phyloP scores from a whole-genome alignment of 2,329 filamentous ascomycete species.

The Chrysosporium keratinophilum region DNA sequence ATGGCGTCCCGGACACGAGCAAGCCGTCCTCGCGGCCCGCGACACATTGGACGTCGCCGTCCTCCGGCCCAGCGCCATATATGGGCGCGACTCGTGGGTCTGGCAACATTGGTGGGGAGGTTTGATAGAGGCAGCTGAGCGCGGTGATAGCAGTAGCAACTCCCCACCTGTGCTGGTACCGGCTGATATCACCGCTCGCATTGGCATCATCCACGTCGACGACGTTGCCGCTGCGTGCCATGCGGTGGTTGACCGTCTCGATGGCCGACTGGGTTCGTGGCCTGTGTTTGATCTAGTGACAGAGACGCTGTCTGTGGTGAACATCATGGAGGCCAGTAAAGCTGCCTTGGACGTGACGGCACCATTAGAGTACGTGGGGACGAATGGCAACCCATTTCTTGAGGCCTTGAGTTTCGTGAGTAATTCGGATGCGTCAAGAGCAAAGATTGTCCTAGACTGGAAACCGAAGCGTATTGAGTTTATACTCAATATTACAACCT shows the following conservation, averaged over 20 bases:
- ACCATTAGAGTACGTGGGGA: slow-evolving; percentile 21
- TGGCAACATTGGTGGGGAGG: slow-evolving; percentile 23
- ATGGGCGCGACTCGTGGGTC: slow-evolving; percentile 28
- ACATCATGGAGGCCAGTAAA: slow-evolving; percentile 21
- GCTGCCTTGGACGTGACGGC: slow-evolving; percentile 15
- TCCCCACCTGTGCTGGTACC: slow-evolving; percentile 16
- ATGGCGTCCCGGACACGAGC: slow-evolving; percentile 27
- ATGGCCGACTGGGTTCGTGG: slow-evolving; percentile 23
- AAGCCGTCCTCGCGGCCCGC: slow-evolving; percentile 23
- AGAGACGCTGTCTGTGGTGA: slow-evolving; percentile 25
- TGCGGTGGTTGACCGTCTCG: slow-evolving; percentile 27
- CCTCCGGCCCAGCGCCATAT: slow-evolving; percentile 28
- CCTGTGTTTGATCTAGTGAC: slow-evolving; percentile 33
- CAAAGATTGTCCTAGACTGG: slow-evolving; percentile 28
- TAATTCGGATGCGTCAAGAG: slow-evolving; percentile 21
- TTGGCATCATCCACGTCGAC: slow-evolving; percentile 31
- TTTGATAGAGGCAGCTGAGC: slow-evolving; percentile 21
- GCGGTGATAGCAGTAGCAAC: slow-evolving; percentile 9
- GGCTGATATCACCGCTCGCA: slow-evolving; percentile 18
- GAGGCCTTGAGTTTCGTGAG: slow-evolving; percentile 22
- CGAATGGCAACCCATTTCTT: slow-evolving; percentile 20
- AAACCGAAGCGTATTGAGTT: slow-evolving; percentile 24
- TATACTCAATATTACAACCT: slow-evolving; percentile 14
- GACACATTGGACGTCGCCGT: slow-evolving; percentile 28
- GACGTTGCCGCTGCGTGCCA: slow-evolving; percentile 26